Percentiles rank a stretch among this genome's conserved stretches.
Evolutionary conservation across 2,329 filamentous ascomycete genomes (phyloP).

Genomic region (Penicillium corylophilum): DNA sequence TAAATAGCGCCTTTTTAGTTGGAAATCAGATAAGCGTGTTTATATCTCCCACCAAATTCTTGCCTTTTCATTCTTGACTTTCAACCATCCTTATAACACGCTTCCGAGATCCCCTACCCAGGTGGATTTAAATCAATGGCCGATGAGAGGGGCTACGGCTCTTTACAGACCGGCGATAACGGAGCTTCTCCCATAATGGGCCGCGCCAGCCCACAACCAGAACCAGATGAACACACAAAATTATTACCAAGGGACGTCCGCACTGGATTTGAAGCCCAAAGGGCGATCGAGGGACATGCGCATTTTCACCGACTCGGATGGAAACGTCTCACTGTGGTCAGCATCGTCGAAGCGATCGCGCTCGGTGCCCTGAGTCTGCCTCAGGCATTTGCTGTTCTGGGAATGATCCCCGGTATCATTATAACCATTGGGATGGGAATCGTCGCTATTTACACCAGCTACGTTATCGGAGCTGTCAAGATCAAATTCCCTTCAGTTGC

Average conservation of each 20-base stretch:
- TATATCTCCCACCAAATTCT: neutral
- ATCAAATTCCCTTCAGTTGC: constrained; percentile 12
- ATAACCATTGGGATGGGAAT: neutral
- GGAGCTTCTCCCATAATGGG: neutral
- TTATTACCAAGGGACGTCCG: neutral
- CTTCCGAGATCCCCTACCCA: neutral
- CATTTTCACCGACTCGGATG: constrained; percentile 5
- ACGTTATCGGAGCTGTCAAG: constrained; percentile 13
- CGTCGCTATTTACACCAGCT: constrained; percentile 4
- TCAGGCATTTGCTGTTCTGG: constrained; percentile 1
- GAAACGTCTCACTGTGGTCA: constrained; percentile 2
- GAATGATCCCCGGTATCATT: constrained; percentile 1
- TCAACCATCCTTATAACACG: too few species aligned
- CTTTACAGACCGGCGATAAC: neutral
- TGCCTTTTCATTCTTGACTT: neutral
- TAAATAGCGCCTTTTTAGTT: neutral
- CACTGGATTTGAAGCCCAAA: neutral
- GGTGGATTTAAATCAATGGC: neutral
- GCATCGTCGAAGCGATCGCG: constrained; percentile 4
- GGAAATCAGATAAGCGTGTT: neutral
- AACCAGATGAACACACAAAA: neutral
- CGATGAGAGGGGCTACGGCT: neutral
- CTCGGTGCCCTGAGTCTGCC: constrained; percentile 1
- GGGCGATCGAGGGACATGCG: neutral
- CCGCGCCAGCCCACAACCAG: neutral